Percentiles rank a stretch among this genome's conserved stretches.
These are phyloP conservation scores for Lichtheimia hyalospora DNA, from an alignment of 371 early-diverging fungal species.

Conservation along the genomic window DNA sequence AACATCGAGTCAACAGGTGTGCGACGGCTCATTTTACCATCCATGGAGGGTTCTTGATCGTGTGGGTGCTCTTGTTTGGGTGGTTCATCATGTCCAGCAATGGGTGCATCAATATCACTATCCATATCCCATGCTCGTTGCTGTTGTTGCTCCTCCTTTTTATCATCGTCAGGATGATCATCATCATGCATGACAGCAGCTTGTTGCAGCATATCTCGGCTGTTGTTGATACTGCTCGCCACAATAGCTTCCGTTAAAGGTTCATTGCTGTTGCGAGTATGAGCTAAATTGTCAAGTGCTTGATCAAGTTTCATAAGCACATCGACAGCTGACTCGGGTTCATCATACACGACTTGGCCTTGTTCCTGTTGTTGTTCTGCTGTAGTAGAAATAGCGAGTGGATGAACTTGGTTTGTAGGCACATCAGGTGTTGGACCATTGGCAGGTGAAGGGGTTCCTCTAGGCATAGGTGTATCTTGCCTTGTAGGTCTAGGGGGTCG, in stretches of 20 bases:
- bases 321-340: slow-evolving; percentile 22
- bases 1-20: slow-evolving; percentile 33
- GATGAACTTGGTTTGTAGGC: background rate
- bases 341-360: slow-evolving; percentile 7
- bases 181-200: background rate
- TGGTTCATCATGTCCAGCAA: background rate
- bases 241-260: slow-evolving; percentile 24
- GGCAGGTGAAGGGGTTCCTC: background rate
- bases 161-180: background rate
- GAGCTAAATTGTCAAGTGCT: slow-evolving; percentile 21
- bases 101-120: background rate
- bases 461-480: slow-evolving; percentile 46
- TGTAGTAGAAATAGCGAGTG: slow-evolving; percentile 3
- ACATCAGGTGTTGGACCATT: background rate
- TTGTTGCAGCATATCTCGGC: background rate
- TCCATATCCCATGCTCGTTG: background rate
- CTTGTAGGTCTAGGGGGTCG: slow-evolving; percentile 41
- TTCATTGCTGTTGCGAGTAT: slow-evolving; percentile 27
- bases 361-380: slow-evolving; percentile 2
- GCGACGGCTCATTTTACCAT: background rate
- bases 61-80: background rate
- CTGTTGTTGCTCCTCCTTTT: background rate
- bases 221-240: slow-evolving; percentile 2
- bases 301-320: slow-evolving; percentile 23
- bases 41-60: background rate